These are phyloP conservation scores for Stevia rebaudiana DNA, from an alignment of 140 eudicot genomes.

Conservation along the genomic window DNA sequence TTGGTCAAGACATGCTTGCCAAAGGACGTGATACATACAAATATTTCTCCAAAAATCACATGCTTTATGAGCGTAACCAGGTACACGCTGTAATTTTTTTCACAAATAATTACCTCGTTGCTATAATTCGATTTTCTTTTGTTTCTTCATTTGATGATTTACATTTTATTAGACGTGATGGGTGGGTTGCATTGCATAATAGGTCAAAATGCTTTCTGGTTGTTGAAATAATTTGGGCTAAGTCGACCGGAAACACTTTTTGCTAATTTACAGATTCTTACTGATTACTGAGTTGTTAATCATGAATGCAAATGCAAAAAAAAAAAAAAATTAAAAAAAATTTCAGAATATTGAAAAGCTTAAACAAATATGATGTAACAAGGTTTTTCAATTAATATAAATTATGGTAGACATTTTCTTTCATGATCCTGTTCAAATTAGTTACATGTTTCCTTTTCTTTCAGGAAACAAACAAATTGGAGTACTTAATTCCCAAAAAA, in stretches of 20 bases:
- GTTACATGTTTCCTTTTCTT: slow-evolving; percentile 1
- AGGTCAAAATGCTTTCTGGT: background rate
- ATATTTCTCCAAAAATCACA: slow-evolving; percentile 91
- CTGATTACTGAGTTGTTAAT: background rate
- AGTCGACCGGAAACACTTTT: background rate
- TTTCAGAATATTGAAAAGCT: too few relatives aligned
- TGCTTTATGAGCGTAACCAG: slow-evolving; percentile 99
- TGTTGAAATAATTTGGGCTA: background rate
- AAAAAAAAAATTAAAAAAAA: background rate
- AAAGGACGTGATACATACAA: slow-evolving; percentile 94
- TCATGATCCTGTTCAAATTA: too few relatives aligned
- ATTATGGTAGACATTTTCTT: too few relatives aligned
- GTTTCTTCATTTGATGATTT: too few relatives aligned
- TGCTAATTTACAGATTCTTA: background rate
- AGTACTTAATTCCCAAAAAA: slow-evolving; percentile 89
- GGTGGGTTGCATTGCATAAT: background rate
- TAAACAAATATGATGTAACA: too few relatives aligned
- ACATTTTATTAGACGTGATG: too few relatives aligned
- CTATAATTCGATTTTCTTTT: background rate
- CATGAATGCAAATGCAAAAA: background rate
- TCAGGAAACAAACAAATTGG: slow-evolving; percentile 85
- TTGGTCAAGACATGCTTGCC: slow-evolving; percentile 87
- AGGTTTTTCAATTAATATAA: slow-evolving; percentile 1
- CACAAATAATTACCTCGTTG: background rate
- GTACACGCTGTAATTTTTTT: slow-evolving; percentile 25